Base-by-base conservation (phyloP, 164 flowering plant species). In the grape (Vitis vinifera) region DNA sequence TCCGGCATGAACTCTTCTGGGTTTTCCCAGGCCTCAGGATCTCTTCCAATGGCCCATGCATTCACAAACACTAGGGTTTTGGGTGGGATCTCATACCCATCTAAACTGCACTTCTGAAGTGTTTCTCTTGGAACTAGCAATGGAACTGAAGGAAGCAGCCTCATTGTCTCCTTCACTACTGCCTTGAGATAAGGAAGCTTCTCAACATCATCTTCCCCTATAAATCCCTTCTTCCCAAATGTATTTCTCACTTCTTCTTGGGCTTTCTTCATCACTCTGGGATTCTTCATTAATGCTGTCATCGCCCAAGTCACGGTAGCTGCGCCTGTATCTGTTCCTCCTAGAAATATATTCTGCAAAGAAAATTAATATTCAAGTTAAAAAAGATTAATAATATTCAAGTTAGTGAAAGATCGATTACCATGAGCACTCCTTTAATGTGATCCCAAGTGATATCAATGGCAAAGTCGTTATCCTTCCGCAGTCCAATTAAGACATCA, bases 1-100 rank as follows among this genome's bases (percentile, higher is more conserved):
- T 81, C 81, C 0, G 84, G 84, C 50, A n/a, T 31, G 57, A 81
- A 81, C 59, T 56, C 71, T 13, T 74, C 68, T 4, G 80, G 77
- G 14, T 64, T 71, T 14, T 71, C 75, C 86, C 86, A 83, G 6
- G 63, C 62, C 29, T 75, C 79, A 1, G 80, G 79, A 19, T 82
- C 85, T 31, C 78, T 75, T 12, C 81, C 79, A 2, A 83, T 68
- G 3, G 77, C 81, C 80, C 77, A 79, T 11, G 79, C 74, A 53
- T 79, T 82, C 30, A 82, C 73, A n/a, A 23, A 60, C 12, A 83
- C 80, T 27, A 59, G 5, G 44, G 86, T 78, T 64, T 75, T 76
- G 3, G 76, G 68, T 10, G 68, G 62, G 11, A 83, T 83, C 9
- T 80, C 78, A 55, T 76, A 83, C 3, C 80, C 80, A 1, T 70